Percentiles rank a stretch among this genome's conserved stretches.
These are phyloP conservation scores for Chlorella ohadii DNA, from an alignment of 139 green algal genomes.

Conservation along the genomic window DNA sequence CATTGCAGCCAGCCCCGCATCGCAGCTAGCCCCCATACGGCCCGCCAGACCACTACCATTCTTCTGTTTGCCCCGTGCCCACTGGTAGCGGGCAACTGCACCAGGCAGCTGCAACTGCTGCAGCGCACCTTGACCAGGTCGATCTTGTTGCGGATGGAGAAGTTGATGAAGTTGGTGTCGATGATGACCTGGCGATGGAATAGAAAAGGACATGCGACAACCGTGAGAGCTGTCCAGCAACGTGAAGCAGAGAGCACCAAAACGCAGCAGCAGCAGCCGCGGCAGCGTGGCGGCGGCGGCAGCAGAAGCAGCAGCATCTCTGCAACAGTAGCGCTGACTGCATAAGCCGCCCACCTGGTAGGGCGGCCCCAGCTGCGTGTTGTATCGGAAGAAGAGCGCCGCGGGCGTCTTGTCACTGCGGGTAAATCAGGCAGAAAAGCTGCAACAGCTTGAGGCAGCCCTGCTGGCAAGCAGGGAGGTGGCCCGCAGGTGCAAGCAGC, in stretches of 20 bases:
- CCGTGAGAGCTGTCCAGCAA: no score
- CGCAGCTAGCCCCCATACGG: no score
- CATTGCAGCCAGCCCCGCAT: no score
- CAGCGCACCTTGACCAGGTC: slow-evolving; percentile 31
- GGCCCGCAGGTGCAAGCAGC: not conserved
- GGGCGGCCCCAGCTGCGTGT: slow-evolving; percentile 96
- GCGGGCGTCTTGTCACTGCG: slow-evolving; percentile 86
- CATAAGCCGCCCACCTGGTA: slow-evolving; percentile 76
- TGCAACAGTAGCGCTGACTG: no score
- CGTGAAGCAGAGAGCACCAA: no score
- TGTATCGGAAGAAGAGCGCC: slow-evolving; percentile 98
- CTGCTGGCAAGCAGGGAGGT: not conserved
- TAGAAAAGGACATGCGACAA: no score
- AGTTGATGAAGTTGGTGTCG: slow-evolving; percentile 99
- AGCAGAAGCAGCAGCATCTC: no score
- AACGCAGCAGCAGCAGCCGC: not conserved
- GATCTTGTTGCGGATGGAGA: slow-evolving; percentile 99
- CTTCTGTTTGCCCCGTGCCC: no score
- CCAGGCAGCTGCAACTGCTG: no score
- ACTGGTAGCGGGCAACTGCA: no score
- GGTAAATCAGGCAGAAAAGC: not conserved
- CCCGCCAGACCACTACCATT: no score
- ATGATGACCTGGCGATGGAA: slow-evolving; percentile 93
- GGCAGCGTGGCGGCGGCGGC: not conserved
- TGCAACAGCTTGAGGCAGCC: not conserved